phyloP scores from a whole-genome alignment of 2,329 filamentous ascomycete species.

The Setomelanomma holmii region DNA sequence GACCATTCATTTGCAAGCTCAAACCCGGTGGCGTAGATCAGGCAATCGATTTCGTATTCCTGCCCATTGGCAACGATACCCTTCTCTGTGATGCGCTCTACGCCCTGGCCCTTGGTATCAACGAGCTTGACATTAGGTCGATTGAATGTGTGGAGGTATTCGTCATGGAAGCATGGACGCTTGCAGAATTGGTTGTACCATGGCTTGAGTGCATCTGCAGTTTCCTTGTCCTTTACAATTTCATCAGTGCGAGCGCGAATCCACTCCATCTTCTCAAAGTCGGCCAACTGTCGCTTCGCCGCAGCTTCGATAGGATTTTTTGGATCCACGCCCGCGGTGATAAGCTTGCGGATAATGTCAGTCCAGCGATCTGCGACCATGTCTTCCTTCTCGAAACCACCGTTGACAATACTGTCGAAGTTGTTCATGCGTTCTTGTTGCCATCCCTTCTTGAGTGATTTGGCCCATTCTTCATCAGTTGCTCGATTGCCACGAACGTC shows the following conservation, averaged over 20 bases:
- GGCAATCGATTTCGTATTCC: conserved; percentile 58
- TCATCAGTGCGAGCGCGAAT: conserved; percentile 56
- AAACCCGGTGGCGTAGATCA: conserved; percentile 59
- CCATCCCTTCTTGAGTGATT: conserved; percentile 55
- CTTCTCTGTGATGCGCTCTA: conserved; percentile 45
- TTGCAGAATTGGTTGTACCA: conserved; percentile 71
- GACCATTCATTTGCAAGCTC: conserved; percentile 40
- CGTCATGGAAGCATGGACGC: conserved; percentile 67
- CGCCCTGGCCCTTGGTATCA: conserved; percentile 64
- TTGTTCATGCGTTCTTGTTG: conserved; percentile 56
- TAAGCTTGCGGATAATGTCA: conserved; percentile 28
- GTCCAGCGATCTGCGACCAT: conserved; percentile 62
- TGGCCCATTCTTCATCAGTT: conserved; percentile 19
- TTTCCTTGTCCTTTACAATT: conserved; percentile 59
- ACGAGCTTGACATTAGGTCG: conserved; percentile 63
- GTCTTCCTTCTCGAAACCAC: conserved; percentile 40
- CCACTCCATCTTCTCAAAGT: conserved; percentile 51
- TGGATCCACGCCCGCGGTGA: conserved; percentile 11
- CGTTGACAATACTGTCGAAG: conserved; percentile 49
- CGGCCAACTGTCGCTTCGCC: conserved; percentile 26
- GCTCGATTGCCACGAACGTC: conserved; percentile 41
- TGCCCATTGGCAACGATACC: conserved; percentile 58
- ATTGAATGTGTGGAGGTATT: conserved; percentile 67
- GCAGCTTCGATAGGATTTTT: conserved; percentile 20
- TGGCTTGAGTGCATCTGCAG: conserved; percentile 61